A percentile compares a stretch with the other conserved stretches of the same genome.
phyloP scores from a whole-genome alignment of 495 filamentous ascomycete genomes.

The Immersiella caudata region DNA sequence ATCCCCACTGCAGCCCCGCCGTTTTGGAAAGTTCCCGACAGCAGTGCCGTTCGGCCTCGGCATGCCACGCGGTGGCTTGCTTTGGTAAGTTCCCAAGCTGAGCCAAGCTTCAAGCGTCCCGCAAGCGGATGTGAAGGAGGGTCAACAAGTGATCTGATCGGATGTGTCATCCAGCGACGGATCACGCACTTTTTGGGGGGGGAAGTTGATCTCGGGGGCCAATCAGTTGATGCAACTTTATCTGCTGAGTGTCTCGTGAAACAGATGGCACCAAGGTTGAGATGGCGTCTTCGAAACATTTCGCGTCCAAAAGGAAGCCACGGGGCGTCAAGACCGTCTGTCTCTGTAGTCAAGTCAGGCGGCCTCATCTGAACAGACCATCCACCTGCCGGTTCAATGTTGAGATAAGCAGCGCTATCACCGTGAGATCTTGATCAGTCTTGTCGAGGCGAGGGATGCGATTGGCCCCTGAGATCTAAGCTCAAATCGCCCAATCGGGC shows the following conservation, averaged over 20 bases:
- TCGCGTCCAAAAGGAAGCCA: background rate
- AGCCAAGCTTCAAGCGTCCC: background rate
- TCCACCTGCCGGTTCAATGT: background rate
- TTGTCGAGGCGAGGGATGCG: background rate
- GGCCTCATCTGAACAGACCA: background rate
- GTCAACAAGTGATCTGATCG: background rate
- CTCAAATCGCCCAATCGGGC: background rate
- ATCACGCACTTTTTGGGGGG: conserved; percentile 7
- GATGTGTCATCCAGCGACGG: conserved; percentile 5
- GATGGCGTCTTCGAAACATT: conserved; percentile 4
- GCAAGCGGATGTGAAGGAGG: background rate
- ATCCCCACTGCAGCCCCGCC: background rate
- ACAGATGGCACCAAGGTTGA: conserved; percentile 1
- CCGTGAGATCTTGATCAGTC: background rate
- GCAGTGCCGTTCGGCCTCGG: background rate
- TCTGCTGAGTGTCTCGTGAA: conserved; percentile 1
- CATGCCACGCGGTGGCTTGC: background rate
- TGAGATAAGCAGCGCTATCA: background rate
- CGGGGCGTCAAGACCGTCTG: background rate
- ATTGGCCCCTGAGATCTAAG: background rate
- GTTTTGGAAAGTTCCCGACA: background rate
- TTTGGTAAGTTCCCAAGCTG: background rate
- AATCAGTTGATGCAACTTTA: conserved; percentile 3
- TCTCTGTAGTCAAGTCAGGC: background rate
- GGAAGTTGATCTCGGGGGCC: background rate